Percentiles rank a stretch among this genome's conserved stretches.
Conservation (phyloP, 2,329 filamentous ascomycete species). For the Diaporthe longicolla region DNA sequence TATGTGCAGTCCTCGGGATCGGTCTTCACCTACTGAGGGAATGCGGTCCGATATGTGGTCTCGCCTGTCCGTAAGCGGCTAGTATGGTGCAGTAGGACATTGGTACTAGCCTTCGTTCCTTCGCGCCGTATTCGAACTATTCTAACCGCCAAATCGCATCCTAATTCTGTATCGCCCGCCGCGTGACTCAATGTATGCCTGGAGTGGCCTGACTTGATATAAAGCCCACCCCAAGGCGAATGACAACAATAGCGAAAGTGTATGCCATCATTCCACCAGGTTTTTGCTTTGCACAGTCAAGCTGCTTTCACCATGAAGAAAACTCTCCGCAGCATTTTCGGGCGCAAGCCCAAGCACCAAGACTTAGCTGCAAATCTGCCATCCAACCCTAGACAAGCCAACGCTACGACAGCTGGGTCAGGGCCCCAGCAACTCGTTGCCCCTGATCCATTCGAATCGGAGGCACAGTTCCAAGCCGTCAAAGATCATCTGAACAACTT, state of each 20-base stretch:
- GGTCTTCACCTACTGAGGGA: background rate
- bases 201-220: background rate
- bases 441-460: conserved; percentile 19
- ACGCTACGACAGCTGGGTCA: background rate
- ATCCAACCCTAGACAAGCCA: background rate
- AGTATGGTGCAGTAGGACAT: background rate
- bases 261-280: background rate
- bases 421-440: conserved; percentile 3
- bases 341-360: conserved; percentile 21
- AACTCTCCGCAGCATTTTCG: conserved; percentile 15
- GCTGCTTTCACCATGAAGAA: conserved; percentile 1
- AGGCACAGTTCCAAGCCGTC: conserved; percentile 18
- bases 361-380: background rate
- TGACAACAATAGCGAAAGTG: background rate
- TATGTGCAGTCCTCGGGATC: background rate
- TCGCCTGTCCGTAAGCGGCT: conserved; percentile 8
- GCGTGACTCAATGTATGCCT: conserved; percentile 6
- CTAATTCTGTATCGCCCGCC: background rate
- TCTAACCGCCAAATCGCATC: background rate
- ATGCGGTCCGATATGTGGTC: background rate
- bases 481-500: background rate
- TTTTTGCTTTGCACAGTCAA: background rate
- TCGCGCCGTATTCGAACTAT: conserved; percentile 4
- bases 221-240: background rate
- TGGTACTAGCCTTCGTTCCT: background rate